Evolutionary conservation across 164 flowering plant species (phyloP), one percentile per base, ranked within the genome.

Genomic region (Magnolia officinalis): DNA sequence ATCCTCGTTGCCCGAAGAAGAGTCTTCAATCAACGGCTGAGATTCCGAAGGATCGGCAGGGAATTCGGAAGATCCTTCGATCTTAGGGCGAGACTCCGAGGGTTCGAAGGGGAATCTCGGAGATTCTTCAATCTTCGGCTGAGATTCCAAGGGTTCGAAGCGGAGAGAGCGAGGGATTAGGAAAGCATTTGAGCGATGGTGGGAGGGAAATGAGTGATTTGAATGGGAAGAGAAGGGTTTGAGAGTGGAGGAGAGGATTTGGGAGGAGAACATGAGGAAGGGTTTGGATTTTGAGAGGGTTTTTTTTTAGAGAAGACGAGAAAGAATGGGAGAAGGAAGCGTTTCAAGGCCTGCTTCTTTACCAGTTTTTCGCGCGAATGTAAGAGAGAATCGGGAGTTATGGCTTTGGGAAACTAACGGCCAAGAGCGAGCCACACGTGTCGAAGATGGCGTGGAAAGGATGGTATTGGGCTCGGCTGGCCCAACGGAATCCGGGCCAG

Each of bases 201-300:
- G n/a, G 49, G 71, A 1, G 55, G 65, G 58, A 29, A 51, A 20
- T 16, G 72, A 23, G 72, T 10, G 64, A 63, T 23, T 67, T 8
- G 78, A 67, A 31, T 6, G 13, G 37, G 78, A 71, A 16, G 2
- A 63, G 37, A 73, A 66, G 74, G 58, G 67, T 59, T 55, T 23
- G 77, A n/a, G 49, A 16, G 8, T 29, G 13, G 69, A 24, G 16
- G 31, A 24, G 18, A 69, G 23, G 74, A 24, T 50, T 70, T 72
- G 78, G 21, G 67, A 64, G 50, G 78, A 26, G 14, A 78, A 51
- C 80, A 78, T 78, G 20, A 67, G 66, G 23, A 50, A 55, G n/a
- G 16, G 16, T 13, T 14, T 13, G 63, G 63, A 59, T 59, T 59
- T 59, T 59, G 63, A 19, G n/a, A 59, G 63, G 63, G 18, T 11